Evolutionary conservation across 108 stramenopile genomes (phyloP).

Genomic region (Hondaea fermentalgiana): DNA sequence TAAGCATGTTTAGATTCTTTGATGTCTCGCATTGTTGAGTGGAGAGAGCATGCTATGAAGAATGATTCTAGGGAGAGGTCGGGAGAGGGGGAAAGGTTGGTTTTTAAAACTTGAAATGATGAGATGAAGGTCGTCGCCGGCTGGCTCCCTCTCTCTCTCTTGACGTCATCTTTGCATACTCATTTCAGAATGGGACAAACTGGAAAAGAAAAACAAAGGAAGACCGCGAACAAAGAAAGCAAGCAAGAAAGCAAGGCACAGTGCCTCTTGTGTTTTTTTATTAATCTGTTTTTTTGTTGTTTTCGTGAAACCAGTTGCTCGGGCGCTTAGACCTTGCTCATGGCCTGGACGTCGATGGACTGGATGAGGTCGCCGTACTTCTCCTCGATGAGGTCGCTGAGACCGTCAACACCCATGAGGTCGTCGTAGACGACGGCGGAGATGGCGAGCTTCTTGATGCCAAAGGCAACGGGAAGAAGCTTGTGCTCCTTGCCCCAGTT

Average conservation of each 20-base stretch:
- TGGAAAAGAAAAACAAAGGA: too few relatives aligned
- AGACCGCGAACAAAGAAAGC: background rate
- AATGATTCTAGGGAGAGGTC: too few relatives aligned
- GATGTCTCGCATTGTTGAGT: too few relatives aligned
- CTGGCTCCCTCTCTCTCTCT: too few relatives aligned
- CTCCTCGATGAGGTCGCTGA: constrained; percentile 29
- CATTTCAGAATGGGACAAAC: too few relatives aligned
- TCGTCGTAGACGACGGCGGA: constrained; percentile 47
- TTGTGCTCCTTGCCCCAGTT: constrained; percentile 51
- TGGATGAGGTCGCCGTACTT: constrained; percentile 28
- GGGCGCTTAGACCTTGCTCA: constrained; percentile 29
- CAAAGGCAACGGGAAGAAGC: constrained; percentile 48
- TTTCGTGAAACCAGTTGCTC: background rate
- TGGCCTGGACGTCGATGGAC: constrained; percentile 27
- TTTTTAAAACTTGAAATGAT: too few relatives aligned
- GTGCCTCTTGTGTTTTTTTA: background rate
- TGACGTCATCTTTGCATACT: too few relatives aligned
- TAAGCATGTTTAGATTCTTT: too few relatives aligned
- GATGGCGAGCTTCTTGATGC: constrained; percentile 54
- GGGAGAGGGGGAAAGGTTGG: too few relatives aligned
- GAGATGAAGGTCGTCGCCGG: too few relatives aligned
- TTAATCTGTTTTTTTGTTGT: background rate
- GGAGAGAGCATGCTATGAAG: too few relatives aligned
- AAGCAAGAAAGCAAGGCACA: background rate
- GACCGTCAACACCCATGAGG: constrained; percentile 24